Conservation (phyloP, 2,329 filamentous ascomycete species). For the Epichloe uncinata region DNA sequence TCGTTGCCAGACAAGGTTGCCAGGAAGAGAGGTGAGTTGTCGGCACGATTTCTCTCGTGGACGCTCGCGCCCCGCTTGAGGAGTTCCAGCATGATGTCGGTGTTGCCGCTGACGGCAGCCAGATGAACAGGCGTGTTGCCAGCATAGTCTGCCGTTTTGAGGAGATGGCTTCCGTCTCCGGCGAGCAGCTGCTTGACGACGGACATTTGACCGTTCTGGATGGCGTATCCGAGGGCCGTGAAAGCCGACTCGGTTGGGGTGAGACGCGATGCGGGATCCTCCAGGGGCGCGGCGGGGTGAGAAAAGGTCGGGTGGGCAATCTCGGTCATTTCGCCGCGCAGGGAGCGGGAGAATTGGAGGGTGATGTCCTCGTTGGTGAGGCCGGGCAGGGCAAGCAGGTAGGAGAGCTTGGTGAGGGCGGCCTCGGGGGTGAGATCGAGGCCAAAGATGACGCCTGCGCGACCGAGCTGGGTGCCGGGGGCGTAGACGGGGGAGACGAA, state of each 20-base stretch:
- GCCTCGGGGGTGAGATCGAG: conserved; percentile 84
- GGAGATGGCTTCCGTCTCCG: conserved; percentile 48
- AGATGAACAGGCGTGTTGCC: conserved; percentile 59
- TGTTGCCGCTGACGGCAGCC: conserved; percentile 39
- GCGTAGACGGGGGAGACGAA: conserved; percentile 70
- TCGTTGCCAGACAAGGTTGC: conserved; percentile 47
- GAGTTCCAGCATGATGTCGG: conserved; percentile 44
- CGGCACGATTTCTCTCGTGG: conserved; percentile 49
- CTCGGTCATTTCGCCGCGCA: conserved; percentile 80
- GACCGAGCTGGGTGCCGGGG: conserved; percentile 61
- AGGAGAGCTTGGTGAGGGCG: conserved; percentile 80
- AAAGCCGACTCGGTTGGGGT: conserved; percentile 49
- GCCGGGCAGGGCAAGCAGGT: conserved; percentile 57
- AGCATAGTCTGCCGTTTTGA: conserved; percentile 67
- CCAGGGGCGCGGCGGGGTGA: conserved; percentile 48
- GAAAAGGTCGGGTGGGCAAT: conserved; percentile 59
- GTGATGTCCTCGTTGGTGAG: conserved; percentile 54
- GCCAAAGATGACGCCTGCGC: conserved; percentile 78
- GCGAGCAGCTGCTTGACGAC: conserved; percentile 55
- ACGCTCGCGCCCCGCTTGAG: conserved; percentile 51
- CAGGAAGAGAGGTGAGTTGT: conserved; percentile 53
- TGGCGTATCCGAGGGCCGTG: conserved; percentile 66
- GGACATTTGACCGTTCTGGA: conserved; percentile 55
- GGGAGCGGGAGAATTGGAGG: conserved; percentile 55
- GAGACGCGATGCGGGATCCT: conserved; percentile 28